A percentile compares a stretch with the other conserved stretches of the same genome.
Evolutionary conservation across 768 basidiomycete genomes (phyloP).

Genomic region (Cyathus striatus): DNA sequence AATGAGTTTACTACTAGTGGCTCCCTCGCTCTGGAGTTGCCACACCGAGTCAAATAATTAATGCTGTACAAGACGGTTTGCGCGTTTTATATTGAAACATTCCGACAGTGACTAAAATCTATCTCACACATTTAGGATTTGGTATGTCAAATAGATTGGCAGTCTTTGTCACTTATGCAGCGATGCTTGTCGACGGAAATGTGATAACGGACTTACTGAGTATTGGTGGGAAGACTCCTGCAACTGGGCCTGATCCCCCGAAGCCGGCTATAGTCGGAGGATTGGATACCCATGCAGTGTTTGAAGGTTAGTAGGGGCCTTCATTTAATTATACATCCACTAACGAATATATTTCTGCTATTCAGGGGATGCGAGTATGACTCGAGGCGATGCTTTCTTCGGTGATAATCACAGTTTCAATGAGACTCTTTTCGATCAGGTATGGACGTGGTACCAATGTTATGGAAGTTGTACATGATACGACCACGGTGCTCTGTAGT

Average conservation of each 20-base stretch:
- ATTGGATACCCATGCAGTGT: conserved; percentile 18
- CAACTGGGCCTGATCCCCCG: conserved; percentile 16
- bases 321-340: background rate
- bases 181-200: conserved; percentile 17
- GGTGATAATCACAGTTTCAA: conserved; percentile 19
- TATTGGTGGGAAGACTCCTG: conserved; percentile 15
- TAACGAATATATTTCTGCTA: background rate
- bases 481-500: conserved; percentile 5
- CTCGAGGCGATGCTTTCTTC: conserved; percentile 18
- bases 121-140: conserved; percentile 12
- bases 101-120: background rate
- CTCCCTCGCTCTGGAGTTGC: conserved; percentile 12
- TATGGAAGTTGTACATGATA: background rate
- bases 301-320: conserved; percentile 14
- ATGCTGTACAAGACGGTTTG: conserved; percentile 12
- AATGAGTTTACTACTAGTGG: conserved; percentile 5
- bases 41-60: conserved; percentile 11
- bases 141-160: conserved; percentile 17
- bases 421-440: conserved; percentile 17
- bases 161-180: conserved; percentile 16
- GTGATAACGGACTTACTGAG: conserved; percentile 15
- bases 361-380: conserved; percentile 14
- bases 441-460: conserved; percentile 1
- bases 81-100: background rate
- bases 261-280: conserved; percentile 16